Base-by-base conservation (phyloP, 108 stramenopile species). In the Ochromonas danica region DNA sequence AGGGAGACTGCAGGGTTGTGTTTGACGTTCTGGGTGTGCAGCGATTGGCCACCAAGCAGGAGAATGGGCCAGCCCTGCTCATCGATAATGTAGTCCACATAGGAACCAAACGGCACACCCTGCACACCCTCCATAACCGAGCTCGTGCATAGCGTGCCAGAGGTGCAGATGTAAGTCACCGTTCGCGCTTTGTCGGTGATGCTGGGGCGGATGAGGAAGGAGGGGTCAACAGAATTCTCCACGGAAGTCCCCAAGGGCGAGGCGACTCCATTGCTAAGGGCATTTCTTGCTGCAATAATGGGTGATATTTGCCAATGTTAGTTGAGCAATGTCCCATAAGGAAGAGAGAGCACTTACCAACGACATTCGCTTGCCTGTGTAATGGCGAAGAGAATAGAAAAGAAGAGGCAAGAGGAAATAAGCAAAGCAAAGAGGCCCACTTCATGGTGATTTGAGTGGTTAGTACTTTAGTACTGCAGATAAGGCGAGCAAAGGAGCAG, bases 41-140 rank as follows among this genome's bases (percentile, higher is more conserved):
- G 93, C 39, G 90, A 89, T 87, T 92, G 91, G 71, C 94, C 93
- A 71, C 94, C 92, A 86, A 98, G 93, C 62, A 98, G 87, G n/a
- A 96, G 85, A 39, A 96, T 92, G 25, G 95, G 97, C 84, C 90
- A 89, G 51, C 94, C 97, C 39, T 86, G 39, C 62, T 92, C 94
- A 83, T 96, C 97, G 30, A 98, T 84, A 2, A 98, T 94, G 82
- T 96, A 98, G 85, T 98, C 97, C 42, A 95, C 95, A 81, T 92
- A 94, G 61, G 92, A 92, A 35, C 95, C 95, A 77, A 97, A 97
- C 39, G 97, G 96, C 22, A 93, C 88, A 31, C 94, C 94, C 62
- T 89, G 91, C 17, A 89, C 94, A 1, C 90, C 90, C 39, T 86
- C 84, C 25, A 79, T 81, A 14, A 81, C 71, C 36, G 71, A 78